Conservation (phyloP, 1,284 basidiomycete species). For the Phylloboletellus chloephorus region DNA sequence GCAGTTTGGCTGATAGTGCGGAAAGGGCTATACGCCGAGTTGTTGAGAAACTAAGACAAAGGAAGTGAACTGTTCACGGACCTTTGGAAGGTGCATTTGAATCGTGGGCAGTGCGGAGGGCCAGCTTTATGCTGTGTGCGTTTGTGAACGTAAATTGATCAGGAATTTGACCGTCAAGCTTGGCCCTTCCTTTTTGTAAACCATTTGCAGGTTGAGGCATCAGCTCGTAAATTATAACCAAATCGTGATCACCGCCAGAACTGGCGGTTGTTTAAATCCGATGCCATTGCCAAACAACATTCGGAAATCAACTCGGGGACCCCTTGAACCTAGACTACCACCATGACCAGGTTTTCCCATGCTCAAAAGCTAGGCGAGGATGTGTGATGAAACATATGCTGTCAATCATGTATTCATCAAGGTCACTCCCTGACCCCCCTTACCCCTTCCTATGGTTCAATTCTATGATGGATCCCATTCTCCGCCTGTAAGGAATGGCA, state of each 20-base stretch:
- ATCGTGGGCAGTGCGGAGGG: constrained; percentile 17
- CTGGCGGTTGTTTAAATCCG: constrained; percentile 25
- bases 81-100: constrained; percentile 24
- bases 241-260: no score
- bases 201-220: constrained; percentile 13
- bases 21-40: constrained; percentile 39
- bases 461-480: no score
- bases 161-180: neutral
- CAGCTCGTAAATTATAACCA: no score
- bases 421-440: no score
- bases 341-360: no score
- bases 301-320: neutral
- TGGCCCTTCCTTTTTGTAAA: constrained; percentile 15
- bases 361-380: no score
- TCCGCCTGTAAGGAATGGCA: no score
- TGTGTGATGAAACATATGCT: no score
- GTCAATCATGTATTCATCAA: no score
- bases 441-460: no score
- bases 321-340: no score
- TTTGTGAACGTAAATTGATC: constrained; percentile 15
- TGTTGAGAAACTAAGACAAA: neutral
- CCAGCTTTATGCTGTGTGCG: constrained; percentile 24
- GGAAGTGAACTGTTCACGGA: constrained; percentile 6
- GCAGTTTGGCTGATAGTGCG: constrained; percentile 35
- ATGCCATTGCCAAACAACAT: constrained; percentile 27